phyloP scores from a whole-genome alignment of 2,329 filamentous ascomycete species.

The Xylariaceae sp. region DNA sequence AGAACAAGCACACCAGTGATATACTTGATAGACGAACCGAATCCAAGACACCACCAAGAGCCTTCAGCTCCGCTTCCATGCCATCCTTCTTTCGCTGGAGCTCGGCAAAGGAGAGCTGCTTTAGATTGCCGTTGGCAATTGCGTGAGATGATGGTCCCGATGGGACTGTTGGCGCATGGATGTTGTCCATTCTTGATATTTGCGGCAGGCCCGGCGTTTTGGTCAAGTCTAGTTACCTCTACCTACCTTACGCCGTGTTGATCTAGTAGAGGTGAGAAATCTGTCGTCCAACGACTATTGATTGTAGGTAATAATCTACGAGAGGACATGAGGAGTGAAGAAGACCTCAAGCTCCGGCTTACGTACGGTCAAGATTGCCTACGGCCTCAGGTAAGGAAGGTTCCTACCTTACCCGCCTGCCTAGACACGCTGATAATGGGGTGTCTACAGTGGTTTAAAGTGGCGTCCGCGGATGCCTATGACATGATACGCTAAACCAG shows the following conservation, averaged over 20 bases:
- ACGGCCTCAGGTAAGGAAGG: no score
- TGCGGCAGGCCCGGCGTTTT: slow-evolving; percentile 30
- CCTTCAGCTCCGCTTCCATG: slow-evolving; percentile 80
- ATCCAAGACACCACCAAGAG: slow-evolving; percentile 78
- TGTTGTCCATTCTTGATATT: slow-evolving; percentile 45
- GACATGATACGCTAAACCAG: no score
- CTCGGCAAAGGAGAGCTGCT: slow-evolving; percentile 66
- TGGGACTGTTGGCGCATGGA: slow-evolving; percentile 56
- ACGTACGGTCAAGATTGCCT: no score
- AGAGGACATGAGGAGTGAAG: no score
- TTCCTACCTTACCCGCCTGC: no score
- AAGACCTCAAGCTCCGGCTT: no score
- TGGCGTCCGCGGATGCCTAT: no score
- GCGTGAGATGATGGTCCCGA: slow-evolving; percentile 69
- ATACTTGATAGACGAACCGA: slow-evolving; percentile 55
- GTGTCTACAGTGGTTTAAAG: no score
- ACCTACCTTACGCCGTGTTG: neutral
- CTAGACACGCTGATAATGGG: no score
- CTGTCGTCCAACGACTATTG: no score
- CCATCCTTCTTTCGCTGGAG: slow-evolving; percentile 79
- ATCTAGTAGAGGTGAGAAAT: no score
- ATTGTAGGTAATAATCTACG: no score
- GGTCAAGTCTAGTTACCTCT: neutral
- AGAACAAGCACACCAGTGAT: slow-evolving; percentile 14
- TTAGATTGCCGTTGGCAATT: slow-evolving; percentile 54